Evolutionary conservation across 1,284 basidiomycete species (phyloP).

Genomic region (Trichosporon sp.): DNA sequence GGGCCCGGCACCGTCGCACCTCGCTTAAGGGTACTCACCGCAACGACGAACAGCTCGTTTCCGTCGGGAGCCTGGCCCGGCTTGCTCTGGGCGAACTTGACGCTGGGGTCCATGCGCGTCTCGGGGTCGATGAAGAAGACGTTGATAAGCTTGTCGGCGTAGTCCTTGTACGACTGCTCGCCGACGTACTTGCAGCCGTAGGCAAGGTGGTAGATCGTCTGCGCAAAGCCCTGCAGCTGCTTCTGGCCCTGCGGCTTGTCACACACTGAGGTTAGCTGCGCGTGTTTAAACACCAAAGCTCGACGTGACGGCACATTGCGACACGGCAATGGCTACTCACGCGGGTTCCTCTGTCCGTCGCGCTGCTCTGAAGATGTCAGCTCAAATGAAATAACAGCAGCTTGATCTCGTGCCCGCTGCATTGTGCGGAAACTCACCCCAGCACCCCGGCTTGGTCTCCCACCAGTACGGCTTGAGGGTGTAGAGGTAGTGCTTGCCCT

Average conservation of each 20-base stretch:
- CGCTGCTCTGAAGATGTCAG: slow-evolving; percentile 23
- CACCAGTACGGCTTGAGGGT: slow-evolving; percentile 37
- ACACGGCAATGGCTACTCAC: slow-evolving; percentile 15
- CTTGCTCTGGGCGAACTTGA: slow-evolving; percentile 32
- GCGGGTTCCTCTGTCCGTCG: slow-evolving; percentile 37
- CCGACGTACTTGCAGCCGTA: slow-evolving; percentile 13
- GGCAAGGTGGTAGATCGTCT: slow-evolving; percentile 24
- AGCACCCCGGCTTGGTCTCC: slow-evolving; percentile 23
- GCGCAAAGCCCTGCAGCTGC: slow-evolving; percentile 26
- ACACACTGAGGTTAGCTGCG: slow-evolving; percentile 18
- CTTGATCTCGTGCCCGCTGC: no score
- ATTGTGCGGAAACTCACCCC: slow-evolving; percentile 23
- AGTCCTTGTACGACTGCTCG: neutral
- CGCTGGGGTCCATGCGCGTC: slow-evolving; percentile 35
- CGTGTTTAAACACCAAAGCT: neutral
- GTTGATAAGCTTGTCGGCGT: slow-evolving; percentile 23
- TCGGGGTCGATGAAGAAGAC: slow-evolving; percentile 36
- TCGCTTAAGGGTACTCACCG: slow-evolving; percentile 24
- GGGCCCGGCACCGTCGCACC: neutral
- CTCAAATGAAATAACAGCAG: no score
- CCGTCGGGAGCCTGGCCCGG: slow-evolving; percentile 25
- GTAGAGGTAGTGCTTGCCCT: slow-evolving; percentile 33
- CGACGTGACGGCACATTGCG: neutral
- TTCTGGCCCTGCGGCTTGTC: slow-evolving; percentile 31
- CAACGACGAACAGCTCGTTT: slow-evolving; percentile 32